These are phyloP conservation scores for Clarireedia monteithiana DNA, from an alignment of 2,329 filamentous ascomycete genomes.

Conservation along the genomic window DNA sequence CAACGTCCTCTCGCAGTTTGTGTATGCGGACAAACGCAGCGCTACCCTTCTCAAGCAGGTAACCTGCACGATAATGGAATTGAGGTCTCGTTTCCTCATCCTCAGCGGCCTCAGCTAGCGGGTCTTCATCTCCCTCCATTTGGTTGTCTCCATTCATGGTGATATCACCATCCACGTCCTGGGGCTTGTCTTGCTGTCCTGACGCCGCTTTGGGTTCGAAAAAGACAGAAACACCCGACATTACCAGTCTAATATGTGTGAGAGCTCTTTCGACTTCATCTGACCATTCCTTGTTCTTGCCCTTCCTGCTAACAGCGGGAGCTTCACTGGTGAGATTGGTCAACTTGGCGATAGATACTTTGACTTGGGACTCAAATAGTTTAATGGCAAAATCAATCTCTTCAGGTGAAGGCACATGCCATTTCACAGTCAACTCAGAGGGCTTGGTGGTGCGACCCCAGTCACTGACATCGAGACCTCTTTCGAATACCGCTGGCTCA, in stretches of 20 bases:
- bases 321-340: slow-evolving; percentile 72
- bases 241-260: slow-evolving; percentile 77
- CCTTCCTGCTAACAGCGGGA: slow-evolving; percentile 78
- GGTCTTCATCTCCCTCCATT: slow-evolving; percentile 50
- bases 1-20: slow-evolving; percentile 69
- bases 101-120: slow-evolving; percentile 55
- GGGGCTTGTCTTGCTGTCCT: slow-evolving; percentile 38
- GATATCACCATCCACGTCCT: slow-evolving; percentile 37
- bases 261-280: slow-evolving; percentile 91
- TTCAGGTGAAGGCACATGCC: slow-evolving; percentile 75
- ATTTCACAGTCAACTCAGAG: slow-evolving; percentile 72
- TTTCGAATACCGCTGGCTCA: slow-evolving; percentile 64
- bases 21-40: slow-evolving; percentile 71
- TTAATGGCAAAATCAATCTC: slow-evolving; percentile 87
- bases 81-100: slow-evolving; percentile 79
- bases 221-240: slow-evolving; percentile 81
- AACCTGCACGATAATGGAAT: slow-evolving; percentile 84
- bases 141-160: slow-evolving; percentile 40
- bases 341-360: slow-evolving; percentile 66
- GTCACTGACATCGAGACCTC: slow-evolving; percentile 66
- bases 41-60: slow-evolving; percentile 59
- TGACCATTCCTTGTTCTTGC: slow-evolving; percentile 97
- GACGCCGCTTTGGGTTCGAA: slow-evolving; percentile 76
- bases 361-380: slow-evolving; percentile 77
- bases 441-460: slow-evolving; percentile 79